Conservation (phyloP, 2,329 filamentous ascomycete species). For the Aspergillus ustus region DNA sequence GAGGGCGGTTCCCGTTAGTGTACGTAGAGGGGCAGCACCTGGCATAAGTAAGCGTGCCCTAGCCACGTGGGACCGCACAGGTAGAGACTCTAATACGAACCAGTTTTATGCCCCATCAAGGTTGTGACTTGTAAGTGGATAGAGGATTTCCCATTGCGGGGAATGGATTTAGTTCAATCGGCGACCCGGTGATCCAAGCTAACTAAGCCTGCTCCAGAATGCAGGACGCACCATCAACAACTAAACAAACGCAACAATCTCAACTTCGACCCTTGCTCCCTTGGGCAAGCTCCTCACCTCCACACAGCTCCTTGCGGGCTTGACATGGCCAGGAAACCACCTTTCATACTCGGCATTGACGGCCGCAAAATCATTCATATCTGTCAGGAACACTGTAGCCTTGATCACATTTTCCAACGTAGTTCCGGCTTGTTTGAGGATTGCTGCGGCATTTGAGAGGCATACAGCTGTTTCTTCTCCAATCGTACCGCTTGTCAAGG, state of each 20-base stretch:
- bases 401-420: background rate
- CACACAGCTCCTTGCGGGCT: background rate
- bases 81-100: background rate
- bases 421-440: background rate
- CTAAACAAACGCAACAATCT: background rate
- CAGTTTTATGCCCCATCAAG: background rate
- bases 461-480: background rate
- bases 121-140: background rate
- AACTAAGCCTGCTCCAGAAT: background rate
- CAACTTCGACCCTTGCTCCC: background rate
- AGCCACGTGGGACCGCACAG: background rate
- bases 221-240: background rate
- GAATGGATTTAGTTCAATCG: background rate
- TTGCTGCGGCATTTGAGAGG: background rate
- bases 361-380: background rate
- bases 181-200: background rate
- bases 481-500: background rate
- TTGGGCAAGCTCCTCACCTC: background rate
- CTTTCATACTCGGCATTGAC: background rate
- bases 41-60: background rate
- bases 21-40: background rate
- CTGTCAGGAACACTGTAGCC: background rate
- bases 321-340: background rate
- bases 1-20: background rate
- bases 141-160: background rate